Percentiles rank a stretch among this genome's conserved stretches.
These are phyloP conservation scores for Phytophthora europaea DNA, from an alignment of 352 stramenopile genomes.

Conservation along the genomic window DNA sequence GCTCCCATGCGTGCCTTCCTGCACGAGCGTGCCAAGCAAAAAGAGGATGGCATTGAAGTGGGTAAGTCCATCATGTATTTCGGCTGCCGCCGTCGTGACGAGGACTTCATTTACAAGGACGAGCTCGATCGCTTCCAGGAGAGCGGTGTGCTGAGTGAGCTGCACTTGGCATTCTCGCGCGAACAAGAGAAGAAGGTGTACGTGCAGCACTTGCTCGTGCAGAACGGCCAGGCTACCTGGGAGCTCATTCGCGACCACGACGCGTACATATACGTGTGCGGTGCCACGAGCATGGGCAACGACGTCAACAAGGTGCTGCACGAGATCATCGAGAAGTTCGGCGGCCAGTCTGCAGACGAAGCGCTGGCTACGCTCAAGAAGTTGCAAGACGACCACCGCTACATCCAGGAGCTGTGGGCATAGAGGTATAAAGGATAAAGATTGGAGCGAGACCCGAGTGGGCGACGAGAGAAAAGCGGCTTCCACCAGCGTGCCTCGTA, in stretches of 20 bases:
- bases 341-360: constrained; percentile 57
- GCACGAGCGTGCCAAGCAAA: constrained; percentile 93
- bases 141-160: constrained; percentile 88
- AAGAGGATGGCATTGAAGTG: constrained; percentile 60
- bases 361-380: constrained; percentile 91
- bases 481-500: constrained; percentile 3
- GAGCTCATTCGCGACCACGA: constrained; percentile 67
- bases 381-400: constrained; percentile 90
- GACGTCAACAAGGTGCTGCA: constrained; percentile 96
- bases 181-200: constrained; percentile 97
- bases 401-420: constrained; percentile 97
- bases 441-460: neutral
- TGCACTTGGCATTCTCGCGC: constrained; percentile 97
- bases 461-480: constrained; percentile 10
- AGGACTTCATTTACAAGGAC: constrained; percentile 93
- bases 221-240: constrained; percentile 76
- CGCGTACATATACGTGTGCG: constrained; percentile 98
- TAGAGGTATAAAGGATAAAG: constrained; percentile 34
- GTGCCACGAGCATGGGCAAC: constrained; percentile 97
- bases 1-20: constrained; percentile 98
- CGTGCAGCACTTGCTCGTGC: constrained; percentile 96
- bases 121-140: constrained; percentile 92
- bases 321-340: constrained; percentile 81
- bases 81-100: constrained; percentile 84
- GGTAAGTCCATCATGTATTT: constrained; percentile 95